A percentile compares a stretch with the other conserved stretches of the same genome.
Conservation (phyloP, 345 rosid genomes). For the Raphanus raphanistrum region DNA sequence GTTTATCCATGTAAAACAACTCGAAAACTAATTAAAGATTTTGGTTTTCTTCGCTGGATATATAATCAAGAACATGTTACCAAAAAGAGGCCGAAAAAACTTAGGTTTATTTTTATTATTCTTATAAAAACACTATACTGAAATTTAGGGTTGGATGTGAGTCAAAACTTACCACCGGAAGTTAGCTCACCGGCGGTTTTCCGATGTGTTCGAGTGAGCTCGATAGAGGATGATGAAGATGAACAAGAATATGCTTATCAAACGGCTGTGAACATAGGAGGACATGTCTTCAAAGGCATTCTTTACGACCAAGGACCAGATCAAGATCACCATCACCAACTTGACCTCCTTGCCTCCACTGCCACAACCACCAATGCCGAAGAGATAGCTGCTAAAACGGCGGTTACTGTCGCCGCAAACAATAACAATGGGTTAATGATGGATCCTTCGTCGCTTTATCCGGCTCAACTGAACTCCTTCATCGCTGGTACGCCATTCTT, state of each 20-base stretch:
- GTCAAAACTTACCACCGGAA: constrained; percentile 51
- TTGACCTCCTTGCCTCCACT: constrained; percentile 57
- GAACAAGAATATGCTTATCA: constrained; percentile 68
- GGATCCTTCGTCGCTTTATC: constrained; percentile 61
- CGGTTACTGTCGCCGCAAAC: constrained; percentile 30
- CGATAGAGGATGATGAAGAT: constrained; percentile 52
- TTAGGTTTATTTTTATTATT: background rate
- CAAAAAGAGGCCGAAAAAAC: background rate
- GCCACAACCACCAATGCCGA: constrained; percentile 41
- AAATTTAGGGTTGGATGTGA: constrained; percentile 59
- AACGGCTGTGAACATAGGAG: constrained; percentile 72
- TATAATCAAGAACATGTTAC: constrained; percentile 3
- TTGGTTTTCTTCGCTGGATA: background rate
- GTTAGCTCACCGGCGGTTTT: constrained; percentile 57
- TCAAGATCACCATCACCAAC: constrained; percentile 50
- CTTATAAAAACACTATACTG: background rate
- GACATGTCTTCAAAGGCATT: constrained; percentile 69
- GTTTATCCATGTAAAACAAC: constrained; percentile 10
- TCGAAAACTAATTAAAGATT: constrained; percentile 2
- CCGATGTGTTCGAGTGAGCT: constrained; percentile 61
- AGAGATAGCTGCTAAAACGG: constrained; percentile 34
- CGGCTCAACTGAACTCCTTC: constrained; percentile 77
- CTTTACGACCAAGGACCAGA: constrained; percentile 69
- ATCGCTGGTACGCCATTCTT: constrained; percentile 95
- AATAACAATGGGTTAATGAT: constrained; percentile 41